Percentiles rank a stretch among this genome's conserved stretches.
Conservation (phyloP, 2,329 filamentous ascomycete genomes). For the Talaromyces sp. region DNA sequence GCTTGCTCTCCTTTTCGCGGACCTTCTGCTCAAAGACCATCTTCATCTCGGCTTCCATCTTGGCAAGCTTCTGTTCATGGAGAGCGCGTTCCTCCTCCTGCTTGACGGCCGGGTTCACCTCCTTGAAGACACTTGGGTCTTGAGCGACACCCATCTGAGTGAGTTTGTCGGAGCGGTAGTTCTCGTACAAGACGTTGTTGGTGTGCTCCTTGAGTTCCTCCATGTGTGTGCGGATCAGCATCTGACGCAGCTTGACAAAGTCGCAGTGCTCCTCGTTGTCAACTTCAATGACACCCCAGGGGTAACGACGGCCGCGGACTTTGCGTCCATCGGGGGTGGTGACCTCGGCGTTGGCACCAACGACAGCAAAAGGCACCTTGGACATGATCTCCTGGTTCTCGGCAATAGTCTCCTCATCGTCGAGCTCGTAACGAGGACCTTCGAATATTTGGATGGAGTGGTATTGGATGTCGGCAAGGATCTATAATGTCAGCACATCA, state of each 20-base stretch:
- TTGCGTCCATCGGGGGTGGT: conserved; percentile 87
- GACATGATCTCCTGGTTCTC: conserved; percentile 99
- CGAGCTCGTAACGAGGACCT: conserved; percentile 94
- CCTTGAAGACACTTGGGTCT: conserved; percentile 99
- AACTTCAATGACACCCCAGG: conserved; percentile 98
- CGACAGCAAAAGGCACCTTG: conserved; percentile 97
- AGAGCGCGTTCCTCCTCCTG: conserved; percentile 97
- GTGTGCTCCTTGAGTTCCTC: conserved; percentile 99
- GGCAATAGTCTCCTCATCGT: conserved; percentile 98
- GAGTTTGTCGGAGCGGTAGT: conserved; percentile 99
- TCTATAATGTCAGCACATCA: conserved; percentile 55
- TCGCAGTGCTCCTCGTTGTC: conserved; percentile 99
- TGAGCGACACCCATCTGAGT: conserved; percentile 97
- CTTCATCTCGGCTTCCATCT: conserved; percentile 99
- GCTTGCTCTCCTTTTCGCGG: conserved; percentile 97
- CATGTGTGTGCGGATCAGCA: conserved; percentile 99
- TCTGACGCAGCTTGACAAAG: conserved; percentile 99
- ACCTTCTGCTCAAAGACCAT: conserved; percentile 99
- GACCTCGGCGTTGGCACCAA: conserved; percentile 94
- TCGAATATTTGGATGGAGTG: conserved; percentile 99
- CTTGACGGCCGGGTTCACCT: conserved; percentile 99
- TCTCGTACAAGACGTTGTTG: conserved; percentile 98
- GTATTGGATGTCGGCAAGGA: conserved; percentile 92
- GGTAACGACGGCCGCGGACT: conserved; percentile 92
- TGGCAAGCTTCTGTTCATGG: conserved; percentile 99